A percentile compares a stretch with the other conserved stretches of the same genome.
These are phyloP conservation scores for Neobulgaria alba DNA, from an alignment of 2,329 filamentous ascomycete genomes.

Conservation along the genomic window DNA sequence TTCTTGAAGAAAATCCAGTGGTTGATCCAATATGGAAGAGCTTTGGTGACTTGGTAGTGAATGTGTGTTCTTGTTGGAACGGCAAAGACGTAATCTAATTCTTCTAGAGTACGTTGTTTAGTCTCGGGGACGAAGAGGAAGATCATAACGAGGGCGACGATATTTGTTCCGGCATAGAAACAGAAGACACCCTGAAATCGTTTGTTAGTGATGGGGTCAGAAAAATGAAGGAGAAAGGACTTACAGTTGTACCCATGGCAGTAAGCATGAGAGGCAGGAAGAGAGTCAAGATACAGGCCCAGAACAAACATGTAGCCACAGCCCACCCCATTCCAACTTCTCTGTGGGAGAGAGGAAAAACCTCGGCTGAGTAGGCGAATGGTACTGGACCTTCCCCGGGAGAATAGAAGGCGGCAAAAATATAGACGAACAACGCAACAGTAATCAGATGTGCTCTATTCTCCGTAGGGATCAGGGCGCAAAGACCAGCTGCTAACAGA, in stretches of 20 bases:
- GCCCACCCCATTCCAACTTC: constrained; percentile 57
- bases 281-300: constrained; percentile 55
- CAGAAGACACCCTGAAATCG: constrained; percentile 36
- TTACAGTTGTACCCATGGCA: constrained; percentile 23
- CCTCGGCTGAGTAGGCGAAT: constrained; percentile 54
- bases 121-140: constrained; percentile 51
- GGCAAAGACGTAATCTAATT: constrained; percentile 39
- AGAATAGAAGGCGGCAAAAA: constrained; percentile 59
- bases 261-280: constrained; percentile 30
- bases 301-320: constrained; percentile 52
- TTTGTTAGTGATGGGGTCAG: constrained; percentile 11
- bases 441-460: constrained; percentile 39
- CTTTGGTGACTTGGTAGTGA: constrained; percentile 22
- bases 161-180: constrained; percentile 47
- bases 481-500: constrained; percentile 53
- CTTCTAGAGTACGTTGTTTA: constrained; percentile 36
- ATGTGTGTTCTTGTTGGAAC: constrained; percentile 25
- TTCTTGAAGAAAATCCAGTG: constrained; percentile 23
- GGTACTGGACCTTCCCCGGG: constrained; percentile 56
- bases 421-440: constrained; percentile 53
- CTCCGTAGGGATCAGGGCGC: constrained; percentile 38
- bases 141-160: constrained; percentile 46
- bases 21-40: constrained; percentile 20
- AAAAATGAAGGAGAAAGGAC: not conserved
- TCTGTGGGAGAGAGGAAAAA: constrained; percentile 54